These are phyloP conservation scores for Puccinia triticina DNA, from an alignment of 1,284 basidiomycete species.

Conservation along the genomic window DNA sequence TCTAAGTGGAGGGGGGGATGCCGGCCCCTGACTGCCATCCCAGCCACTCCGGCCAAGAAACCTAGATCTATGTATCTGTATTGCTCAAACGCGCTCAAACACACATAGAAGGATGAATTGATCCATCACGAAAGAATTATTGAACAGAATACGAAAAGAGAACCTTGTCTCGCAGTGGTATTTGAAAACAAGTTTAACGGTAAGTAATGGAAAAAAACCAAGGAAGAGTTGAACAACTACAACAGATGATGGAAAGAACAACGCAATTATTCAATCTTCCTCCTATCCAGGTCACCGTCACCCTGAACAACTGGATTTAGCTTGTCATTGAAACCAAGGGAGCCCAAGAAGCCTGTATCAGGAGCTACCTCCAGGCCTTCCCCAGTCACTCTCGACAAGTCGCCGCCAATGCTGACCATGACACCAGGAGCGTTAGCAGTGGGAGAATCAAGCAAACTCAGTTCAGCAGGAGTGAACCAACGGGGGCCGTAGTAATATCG, in stretches of 20 bases:
- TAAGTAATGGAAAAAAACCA: background rate
- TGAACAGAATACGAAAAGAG: too few relatives aligned
- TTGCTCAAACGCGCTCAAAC: too few relatives aligned
- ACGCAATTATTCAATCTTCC: background rate
- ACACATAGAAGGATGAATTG: too few relatives aligned
- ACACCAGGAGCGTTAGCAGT: slow-evolving; percentile 66
- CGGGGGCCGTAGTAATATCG: slow-evolving; percentile 74
- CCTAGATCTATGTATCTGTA: too few relatives aligned
- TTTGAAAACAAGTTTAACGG: too few relatives aligned
- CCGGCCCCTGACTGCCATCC: too few relatives aligned
- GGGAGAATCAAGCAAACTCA: slow-evolving; percentile 81
- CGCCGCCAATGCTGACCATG: slow-evolving; percentile 46
- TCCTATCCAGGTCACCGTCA: slow-evolving; percentile 16
- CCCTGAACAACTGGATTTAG: background rate
- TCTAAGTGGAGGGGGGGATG: too few relatives aligned
- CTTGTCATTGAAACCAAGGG: background rate
- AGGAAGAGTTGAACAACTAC: background rate
- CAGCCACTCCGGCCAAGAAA: too few relatives aligned
- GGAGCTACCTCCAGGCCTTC: slow-evolving; percentile 37
- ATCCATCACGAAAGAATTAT: too few relatives aligned
- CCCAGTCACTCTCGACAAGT: slow-evolving; percentile 23
- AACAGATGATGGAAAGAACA: background rate
- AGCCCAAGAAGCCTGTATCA: slow-evolving; percentile 31
- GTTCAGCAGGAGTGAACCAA: slow-evolving; percentile 77
- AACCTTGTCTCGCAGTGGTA: too few relatives aligned